These are phyloP conservation scores for Yarrowia divulgata DNA, from an alignment of 805 yeast genomes.

Conservation along the genomic window DNA sequence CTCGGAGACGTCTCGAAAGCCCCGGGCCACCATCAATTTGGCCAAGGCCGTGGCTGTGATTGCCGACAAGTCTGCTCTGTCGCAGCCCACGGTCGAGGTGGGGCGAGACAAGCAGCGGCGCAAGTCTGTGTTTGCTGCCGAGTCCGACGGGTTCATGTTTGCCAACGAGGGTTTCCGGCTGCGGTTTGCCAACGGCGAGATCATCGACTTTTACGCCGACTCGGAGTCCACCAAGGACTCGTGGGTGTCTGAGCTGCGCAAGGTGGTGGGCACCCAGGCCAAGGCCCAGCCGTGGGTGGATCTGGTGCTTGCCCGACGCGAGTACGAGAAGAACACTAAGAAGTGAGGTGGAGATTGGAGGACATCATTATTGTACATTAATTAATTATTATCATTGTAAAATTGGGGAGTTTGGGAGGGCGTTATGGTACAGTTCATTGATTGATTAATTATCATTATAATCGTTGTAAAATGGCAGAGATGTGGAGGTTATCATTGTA, in stretches of 20 bases:
- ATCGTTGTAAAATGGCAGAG: neutral
- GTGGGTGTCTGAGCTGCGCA: slow-evolving; percentile 70
- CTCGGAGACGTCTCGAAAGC: slow-evolving; percentile 70
- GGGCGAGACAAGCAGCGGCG: slow-evolving; percentile 43
- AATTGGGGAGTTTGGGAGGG: too few species aligned
- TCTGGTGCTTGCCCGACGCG: slow-evolving; percentile 39
- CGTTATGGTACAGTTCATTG: too few species aligned
- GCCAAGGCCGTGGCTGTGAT: slow-evolving; percentile 65
- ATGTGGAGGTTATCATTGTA: too few species aligned
- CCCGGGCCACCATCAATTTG: slow-evolving; percentile 72
- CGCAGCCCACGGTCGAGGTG: slow-evolving; percentile 47
- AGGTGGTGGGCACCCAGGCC: slow-evolving; percentile 29
- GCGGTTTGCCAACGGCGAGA: slow-evolving; percentile 78
- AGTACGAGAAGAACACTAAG: slow-evolving; percentile 36
- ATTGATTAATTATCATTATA: too few species aligned
- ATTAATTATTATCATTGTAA: slow-evolving; percentile 17
- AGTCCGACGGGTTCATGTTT: slow-evolving; percentile 44
- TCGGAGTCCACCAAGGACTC: slow-evolving; percentile 61
- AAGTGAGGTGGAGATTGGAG: slow-evolving; percentile 1
- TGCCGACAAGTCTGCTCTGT: slow-evolving; percentile 45
- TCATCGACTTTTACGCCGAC: slow-evolving; percentile 86
- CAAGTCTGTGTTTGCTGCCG: slow-evolving; percentile 59
- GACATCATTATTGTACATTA: slow-evolving; percentile 33
- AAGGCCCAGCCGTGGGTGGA: slow-evolving; percentile 43
- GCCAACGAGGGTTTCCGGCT: slow-evolving; percentile 75